Evolutionary conservation across 2,329 filamentous ascomycete genomes (phyloP).

Genomic region (Colletotrichum lindemuthianum): DNA sequence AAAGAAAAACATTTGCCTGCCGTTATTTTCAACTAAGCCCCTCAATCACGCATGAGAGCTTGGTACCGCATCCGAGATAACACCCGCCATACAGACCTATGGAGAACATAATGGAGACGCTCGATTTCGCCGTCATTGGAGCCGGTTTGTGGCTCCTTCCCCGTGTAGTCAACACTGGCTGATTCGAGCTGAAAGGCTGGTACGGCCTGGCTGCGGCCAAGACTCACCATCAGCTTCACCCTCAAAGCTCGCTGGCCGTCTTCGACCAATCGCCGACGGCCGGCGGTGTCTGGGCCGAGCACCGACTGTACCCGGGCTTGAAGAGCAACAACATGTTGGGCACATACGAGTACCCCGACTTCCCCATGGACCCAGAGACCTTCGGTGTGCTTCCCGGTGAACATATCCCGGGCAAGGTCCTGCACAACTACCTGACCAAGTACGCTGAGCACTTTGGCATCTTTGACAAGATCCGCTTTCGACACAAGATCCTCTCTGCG

Average conservation of each 20-base stretch:
- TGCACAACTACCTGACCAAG: constrained; percentile 58
- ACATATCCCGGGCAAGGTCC: constrained; percentile 58
- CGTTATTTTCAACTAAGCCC: not conserved
- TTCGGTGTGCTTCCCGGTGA: constrained; percentile 58
- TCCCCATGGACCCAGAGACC: constrained; percentile 70
- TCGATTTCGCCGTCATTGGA: constrained; percentile 61
- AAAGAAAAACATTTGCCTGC: not conserved
- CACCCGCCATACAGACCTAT: not conserved
- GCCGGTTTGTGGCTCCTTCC: constrained; percentile 56
- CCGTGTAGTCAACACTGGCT: not conserved
- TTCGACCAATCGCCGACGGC: constrained; percentile 66
- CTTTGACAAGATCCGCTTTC: constrained; percentile 50
- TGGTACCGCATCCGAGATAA: not conserved
- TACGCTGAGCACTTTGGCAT: constrained; percentile 57
- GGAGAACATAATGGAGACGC: constrained; percentile 49
- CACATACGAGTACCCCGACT: constrained; percentile 78
- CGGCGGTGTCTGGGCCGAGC: constrained; percentile 76
- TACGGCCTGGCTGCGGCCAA: constrained; percentile 70
- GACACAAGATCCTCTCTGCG: constrained; percentile 52
- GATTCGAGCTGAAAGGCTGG: constrained; percentile 48
- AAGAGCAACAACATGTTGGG: constrained; percentile 80
- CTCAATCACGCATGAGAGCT: not conserved
- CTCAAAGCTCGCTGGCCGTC: constrained; percentile 63
- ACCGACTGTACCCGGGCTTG: constrained; percentile 74
- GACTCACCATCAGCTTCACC: constrained; percentile 68